Evolutionary conservation across 2,329 filamentous ascomycete genomes (phyloP).

Genomic region (Ophiosphaerella narmari): DNA sequence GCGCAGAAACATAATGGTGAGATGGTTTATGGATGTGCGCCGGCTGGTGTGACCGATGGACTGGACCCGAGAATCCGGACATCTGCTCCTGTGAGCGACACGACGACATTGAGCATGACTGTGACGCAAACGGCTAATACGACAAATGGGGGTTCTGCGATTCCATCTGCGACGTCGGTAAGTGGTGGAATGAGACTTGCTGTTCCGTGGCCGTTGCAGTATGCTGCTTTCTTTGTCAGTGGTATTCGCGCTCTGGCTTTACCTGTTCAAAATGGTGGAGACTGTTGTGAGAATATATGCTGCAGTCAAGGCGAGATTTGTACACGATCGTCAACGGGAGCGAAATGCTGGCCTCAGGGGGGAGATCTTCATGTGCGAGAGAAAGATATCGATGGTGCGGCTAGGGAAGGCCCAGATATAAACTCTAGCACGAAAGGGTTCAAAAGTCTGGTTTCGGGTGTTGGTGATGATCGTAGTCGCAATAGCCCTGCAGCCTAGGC

Average conservation of each 20-base stretch:
- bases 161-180: neutral
- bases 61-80: neutral
- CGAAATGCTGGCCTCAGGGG: conserved; percentile 3
- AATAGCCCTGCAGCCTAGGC: too few relatives aligned
- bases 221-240: neutral
- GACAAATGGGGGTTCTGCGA: neutral
- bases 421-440: neutral
- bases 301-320: conserved; percentile 6
- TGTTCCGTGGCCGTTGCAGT: neutral
- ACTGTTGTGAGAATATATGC: conserved; percentile 9
- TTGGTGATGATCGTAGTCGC: too few relatives aligned
- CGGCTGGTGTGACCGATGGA: neutral
- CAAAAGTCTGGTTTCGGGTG: too few relatives aligned
- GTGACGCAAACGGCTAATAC: neutral
- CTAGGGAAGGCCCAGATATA: neutral
- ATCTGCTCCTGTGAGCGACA: too few relatives aligned
- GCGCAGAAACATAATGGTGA: neutral
- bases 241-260: neutral
- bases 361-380: neutral
- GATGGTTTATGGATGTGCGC: neutral
- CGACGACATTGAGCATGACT: neutral
- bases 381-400: neutral
- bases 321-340: neutral
- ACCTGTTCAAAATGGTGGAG: neutral
- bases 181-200: neutral